Evolutionary conservation across 805 yeast genomes (phyloP).

Genomic region (Naumovozyma castellii): DNA sequence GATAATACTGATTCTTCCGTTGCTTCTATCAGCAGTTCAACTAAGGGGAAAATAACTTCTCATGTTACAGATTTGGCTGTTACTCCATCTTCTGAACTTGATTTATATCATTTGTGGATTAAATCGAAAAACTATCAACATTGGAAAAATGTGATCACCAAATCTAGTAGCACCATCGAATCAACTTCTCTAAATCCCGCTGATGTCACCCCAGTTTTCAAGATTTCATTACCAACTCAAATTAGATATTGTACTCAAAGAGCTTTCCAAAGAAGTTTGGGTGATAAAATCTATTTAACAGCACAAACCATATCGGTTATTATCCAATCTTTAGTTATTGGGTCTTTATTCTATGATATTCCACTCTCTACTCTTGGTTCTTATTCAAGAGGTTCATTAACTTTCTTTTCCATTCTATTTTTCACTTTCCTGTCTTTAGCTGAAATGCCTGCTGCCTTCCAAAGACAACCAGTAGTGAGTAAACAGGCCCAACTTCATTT

Average conservation of each 20-base stretch:
- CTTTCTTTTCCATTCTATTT: constrained; percentile 42
- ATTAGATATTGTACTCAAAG: constrained; percentile 36
- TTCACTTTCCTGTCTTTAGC: constrained; percentile 53
- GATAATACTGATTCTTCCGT: constrained; percentile 2
- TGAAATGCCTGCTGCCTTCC: constrained; percentile 42
- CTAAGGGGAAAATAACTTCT: too few species aligned
- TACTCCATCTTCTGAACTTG: too few species aligned
- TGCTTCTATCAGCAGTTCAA: not conserved
- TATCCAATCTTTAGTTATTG: constrained; percentile 35
- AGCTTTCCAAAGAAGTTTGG: constrained; percentile 35
- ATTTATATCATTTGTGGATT: constrained; percentile 35
- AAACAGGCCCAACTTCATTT: constrained; percentile 59
- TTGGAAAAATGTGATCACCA: constrained; percentile 12
- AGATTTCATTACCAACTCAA: constrained; percentile 32
- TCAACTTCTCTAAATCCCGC: constrained; percentile 20
- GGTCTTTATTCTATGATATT: constrained; percentile 43
- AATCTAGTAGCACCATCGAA: constrained; percentile 24
- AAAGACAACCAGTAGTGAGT: constrained; percentile 43
- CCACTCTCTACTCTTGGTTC: constrained; percentile 38
- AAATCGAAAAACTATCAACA: constrained; percentile 19
- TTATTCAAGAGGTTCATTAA: constrained; percentile 43
- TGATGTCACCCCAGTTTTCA: constrained; percentile 23
- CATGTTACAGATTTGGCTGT: too few species aligned
- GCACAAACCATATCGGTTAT: constrained; percentile 36
- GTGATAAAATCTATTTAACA: constrained; percentile 37